phyloP scores from a whole-genome alignment of 495 filamentous ascomycete genomes.

The Bombardia bombarda region DNA sequence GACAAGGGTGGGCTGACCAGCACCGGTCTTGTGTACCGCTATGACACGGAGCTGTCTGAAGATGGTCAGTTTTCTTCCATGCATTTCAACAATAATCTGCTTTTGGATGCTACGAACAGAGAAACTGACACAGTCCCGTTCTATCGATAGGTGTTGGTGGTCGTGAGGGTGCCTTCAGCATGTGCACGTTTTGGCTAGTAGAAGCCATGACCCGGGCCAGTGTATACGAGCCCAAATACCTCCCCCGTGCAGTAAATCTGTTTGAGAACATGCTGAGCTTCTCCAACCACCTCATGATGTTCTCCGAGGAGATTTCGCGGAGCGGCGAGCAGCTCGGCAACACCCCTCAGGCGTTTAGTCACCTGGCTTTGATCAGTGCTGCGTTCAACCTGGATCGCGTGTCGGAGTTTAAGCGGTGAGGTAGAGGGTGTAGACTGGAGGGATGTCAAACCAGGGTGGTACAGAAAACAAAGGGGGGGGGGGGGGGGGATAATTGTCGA shows the following conservation, averaged over 20 bases:
- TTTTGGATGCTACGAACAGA: neutral
- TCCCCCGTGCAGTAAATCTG: constrained; percentile 52
- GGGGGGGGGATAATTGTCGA: too few species aligned
- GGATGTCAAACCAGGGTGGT: too few species aligned
- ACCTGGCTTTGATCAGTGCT: constrained; percentile 61
- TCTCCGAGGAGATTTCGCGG: constrained; percentile 65
- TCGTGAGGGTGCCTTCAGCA: constrained; percentile 65
- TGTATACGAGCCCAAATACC: constrained; percentile 56
- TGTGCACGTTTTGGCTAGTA: constrained; percentile 74
- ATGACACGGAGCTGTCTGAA: constrained; percentile 55
- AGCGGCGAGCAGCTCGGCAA: constrained; percentile 65
- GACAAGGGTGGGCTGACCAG: constrained; percentile 67
- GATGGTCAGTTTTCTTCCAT: constrained; percentile 44
- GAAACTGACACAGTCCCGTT: neutral
- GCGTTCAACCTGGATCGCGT: constrained; percentile 62
- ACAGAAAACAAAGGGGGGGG: too few species aligned
- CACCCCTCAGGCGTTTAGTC: constrained; percentile 67
- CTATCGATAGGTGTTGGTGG: constrained; percentile 54
- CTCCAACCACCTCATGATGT: constrained; percentile 66
- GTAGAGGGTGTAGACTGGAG: neutral
- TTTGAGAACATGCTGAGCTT: constrained; percentile 71
- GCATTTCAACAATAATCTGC: neutral
- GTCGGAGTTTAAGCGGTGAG: constrained; percentile 20
- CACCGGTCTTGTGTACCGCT: constrained; percentile 63
- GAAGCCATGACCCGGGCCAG: constrained; percentile 65